Evolutionary conservation across 2,329 filamentous ascomycete genomes (phyloP).

Genomic region (Cadophora luteo-olivacea): DNA sequence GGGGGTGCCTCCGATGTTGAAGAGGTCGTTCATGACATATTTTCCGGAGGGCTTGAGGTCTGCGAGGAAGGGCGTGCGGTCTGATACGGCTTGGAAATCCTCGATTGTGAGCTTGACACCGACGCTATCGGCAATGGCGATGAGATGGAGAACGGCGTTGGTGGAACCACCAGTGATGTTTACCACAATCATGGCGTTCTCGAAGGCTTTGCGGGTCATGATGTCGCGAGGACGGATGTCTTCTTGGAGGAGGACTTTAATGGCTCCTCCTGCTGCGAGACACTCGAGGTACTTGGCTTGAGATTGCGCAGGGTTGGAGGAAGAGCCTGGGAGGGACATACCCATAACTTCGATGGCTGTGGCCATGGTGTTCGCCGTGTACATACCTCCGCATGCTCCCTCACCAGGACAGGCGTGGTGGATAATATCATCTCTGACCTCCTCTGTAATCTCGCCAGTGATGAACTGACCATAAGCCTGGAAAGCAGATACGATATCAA

Average conservation of each 20-base stretch:
- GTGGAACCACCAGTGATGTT: constrained; percentile 86
- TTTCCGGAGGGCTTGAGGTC: constrained; percentile 81
- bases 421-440: constrained; percentile 93
- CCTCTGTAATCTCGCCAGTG: constrained; percentile 87
- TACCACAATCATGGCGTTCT: constrained; percentile 84
- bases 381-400: constrained; percentile 88
- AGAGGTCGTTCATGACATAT: constrained; percentile 65
- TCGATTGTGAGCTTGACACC: constrained; percentile 84
- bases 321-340: constrained; percentile 83
- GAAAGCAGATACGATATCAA: constrained; percentile 97
- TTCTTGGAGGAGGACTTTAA: constrained; percentile 76
- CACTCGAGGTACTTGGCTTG: constrained; percentile 76
- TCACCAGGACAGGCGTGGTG: constrained; percentile 85
- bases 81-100: constrained; percentile 83
- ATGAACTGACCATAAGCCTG: constrained; percentile 97
- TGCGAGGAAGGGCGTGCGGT: constrained; percentile 79
- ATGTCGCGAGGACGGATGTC: constrained; percentile 81
- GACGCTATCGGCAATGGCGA: constrained; percentile 82
- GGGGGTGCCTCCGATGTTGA: constrained; percentile 63
- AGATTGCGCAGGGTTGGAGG: constrained; percentile 79
- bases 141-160: constrained; percentile 84
- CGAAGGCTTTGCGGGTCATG: constrained; percentile 80
- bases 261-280: constrained; percentile 71
- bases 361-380: constrained; percentile 81
- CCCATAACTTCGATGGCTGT: constrained; percentile 75